A percentile compares a stretch with the other conserved stretches of the same genome.
Evolutionary conservation across 2,329 filamentous ascomycete genomes (phyloP).

Genomic region (Dothistroma septosporum): DNA sequence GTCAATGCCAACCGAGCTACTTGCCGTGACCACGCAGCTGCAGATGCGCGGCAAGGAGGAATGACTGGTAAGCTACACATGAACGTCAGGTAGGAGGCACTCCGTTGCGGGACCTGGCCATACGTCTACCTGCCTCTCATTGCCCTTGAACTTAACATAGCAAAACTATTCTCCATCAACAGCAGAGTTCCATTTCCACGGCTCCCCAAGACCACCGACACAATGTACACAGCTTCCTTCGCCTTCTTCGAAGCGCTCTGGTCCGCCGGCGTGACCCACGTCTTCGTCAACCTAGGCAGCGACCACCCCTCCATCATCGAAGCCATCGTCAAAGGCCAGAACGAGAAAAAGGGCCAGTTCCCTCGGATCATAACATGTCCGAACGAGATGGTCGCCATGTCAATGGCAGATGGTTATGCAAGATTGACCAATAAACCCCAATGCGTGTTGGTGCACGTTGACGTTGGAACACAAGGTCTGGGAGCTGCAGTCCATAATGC

Average conservation of each 20-base stretch:
- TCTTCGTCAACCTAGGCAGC: slow-evolving; percentile 65
- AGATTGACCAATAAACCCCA: slow-evolving; percentile 68
- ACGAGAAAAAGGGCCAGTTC: slow-evolving; percentile 61
- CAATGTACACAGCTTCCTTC: slow-evolving; percentile 66
- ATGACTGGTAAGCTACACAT: background rate
- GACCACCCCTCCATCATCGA: slow-evolving; percentile 75
- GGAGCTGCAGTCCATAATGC: slow-evolving; percentile 77
- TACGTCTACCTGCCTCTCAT: background rate
- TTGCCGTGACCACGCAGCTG: background rate
- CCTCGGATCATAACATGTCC: slow-evolving; percentile 74
- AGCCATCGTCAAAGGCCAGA: slow-evolving; percentile 72
- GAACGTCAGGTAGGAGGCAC: background rate
- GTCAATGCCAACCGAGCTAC: background rate
- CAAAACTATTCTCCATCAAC: background rate
- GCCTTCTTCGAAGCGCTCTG: slow-evolving; percentile 80
- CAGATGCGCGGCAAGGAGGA: background rate
- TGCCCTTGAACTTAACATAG: background rate
- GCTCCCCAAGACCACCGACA: background rate
- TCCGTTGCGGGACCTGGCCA: background rate
- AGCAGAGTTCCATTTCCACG: no score
- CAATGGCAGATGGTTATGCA: slow-evolving; percentile 72
- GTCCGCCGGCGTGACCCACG: slow-evolving; percentile 61
- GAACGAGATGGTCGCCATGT: slow-evolving; percentile 82
- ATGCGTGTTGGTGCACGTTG: slow-evolving; percentile 74
- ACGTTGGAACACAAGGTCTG: slow-evolving; percentile 75